phyloP scores from a whole-genome alignment of 1,284 basidiomycete genomes.

The Agaricales sp. region DNA sequence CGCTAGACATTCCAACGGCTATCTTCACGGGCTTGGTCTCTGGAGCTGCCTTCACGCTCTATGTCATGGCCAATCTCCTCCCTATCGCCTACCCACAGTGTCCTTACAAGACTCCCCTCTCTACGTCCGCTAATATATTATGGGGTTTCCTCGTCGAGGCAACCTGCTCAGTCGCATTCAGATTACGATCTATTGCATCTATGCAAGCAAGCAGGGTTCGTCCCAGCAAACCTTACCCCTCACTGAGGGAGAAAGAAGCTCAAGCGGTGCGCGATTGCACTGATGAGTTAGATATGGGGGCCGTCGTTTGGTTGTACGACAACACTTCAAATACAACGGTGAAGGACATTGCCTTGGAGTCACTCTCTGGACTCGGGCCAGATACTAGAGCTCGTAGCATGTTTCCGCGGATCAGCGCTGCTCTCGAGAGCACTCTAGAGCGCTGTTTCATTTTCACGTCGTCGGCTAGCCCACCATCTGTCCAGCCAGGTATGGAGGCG shows the following conservation, averaged over 20 bases:
- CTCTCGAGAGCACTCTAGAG: background rate
- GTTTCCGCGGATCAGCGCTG: background rate
- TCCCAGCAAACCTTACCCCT: background rate
- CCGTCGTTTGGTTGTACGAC: background rate
- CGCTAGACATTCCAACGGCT: constrained; percentile 22
- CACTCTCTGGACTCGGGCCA: background rate
- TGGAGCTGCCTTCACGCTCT: constrained; percentile 25
- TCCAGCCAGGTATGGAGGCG: background rate
- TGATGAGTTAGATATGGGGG: background rate
- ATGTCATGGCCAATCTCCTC: constrained; percentile 25
- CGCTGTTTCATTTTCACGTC: background rate
- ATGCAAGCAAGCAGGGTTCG: background rate
- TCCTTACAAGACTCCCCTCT: constrained; percentile 31
- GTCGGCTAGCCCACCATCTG: background rate
- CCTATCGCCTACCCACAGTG: constrained; percentile 29
- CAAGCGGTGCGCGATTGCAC: background rate
- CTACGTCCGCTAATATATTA: constrained; percentile 7
- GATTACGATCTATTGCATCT: background rate
- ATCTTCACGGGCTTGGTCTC: constrained; percentile 24
- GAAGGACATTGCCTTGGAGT: background rate
- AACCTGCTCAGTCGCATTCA: background rate
- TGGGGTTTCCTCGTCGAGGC: background rate
- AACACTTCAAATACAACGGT: background rate
- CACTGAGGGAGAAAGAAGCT: background rate
- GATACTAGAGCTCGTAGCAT: too few species aligned